Percentiles rank a stretch among this genome's conserved stretches.
phyloP scores from a whole-genome alignment of 352 stramenopile genomes.

The Globisporangium nodosum region DNA sequence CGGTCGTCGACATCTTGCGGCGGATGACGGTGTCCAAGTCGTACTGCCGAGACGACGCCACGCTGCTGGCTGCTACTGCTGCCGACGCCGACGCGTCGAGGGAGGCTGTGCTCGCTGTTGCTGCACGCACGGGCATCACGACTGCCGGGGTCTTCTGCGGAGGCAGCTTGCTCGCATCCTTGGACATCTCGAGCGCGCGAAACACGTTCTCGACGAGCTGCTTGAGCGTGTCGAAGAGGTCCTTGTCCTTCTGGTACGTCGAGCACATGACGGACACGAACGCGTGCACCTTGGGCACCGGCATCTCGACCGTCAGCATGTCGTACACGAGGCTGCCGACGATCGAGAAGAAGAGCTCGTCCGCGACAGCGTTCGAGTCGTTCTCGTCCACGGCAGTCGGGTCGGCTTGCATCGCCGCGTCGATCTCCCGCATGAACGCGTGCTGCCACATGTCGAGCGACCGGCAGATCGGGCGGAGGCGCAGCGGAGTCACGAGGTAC shows the following conservation, averaged over 20 bases:
- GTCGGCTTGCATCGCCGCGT: conserved; percentile 39
- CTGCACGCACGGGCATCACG: neutral
- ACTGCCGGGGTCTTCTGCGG: conserved; percentile 14
- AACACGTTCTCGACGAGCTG: conserved; percentile 81
- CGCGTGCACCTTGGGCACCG: conserved; percentile 61
- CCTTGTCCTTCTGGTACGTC: conserved; percentile 70
- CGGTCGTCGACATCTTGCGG: conserved; percentile 66
- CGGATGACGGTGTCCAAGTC: conserved; percentile 76
- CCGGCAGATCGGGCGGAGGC: conserved; percentile 58
- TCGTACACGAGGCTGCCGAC: conserved; percentile 81
- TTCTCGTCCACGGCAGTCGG: conserved; percentile 25
- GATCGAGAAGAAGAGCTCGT: conserved; percentile 80
- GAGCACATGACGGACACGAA: conserved; percentile 82
- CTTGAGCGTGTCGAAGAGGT: conserved; percentile 65
- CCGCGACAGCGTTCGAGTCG: conserved; percentile 28
- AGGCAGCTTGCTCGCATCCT: conserved; percentile 42
- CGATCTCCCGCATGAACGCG: conserved; percentile 73
- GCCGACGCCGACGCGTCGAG: neutral
- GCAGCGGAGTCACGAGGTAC: conserved; percentile 63
- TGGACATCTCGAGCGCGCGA: conserved; percentile 74
- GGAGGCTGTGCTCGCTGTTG: neutral
- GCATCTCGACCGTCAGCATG: conserved; percentile 80
- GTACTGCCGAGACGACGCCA: conserved; percentile 41
- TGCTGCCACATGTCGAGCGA: conserved; percentile 85
- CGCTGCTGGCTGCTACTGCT: neutral